These are phyloP conservation scores for Rhodotorula sp. DNA, from an alignment of 1,284 basidiomycete genomes.

Conservation along the genomic window DNA sequence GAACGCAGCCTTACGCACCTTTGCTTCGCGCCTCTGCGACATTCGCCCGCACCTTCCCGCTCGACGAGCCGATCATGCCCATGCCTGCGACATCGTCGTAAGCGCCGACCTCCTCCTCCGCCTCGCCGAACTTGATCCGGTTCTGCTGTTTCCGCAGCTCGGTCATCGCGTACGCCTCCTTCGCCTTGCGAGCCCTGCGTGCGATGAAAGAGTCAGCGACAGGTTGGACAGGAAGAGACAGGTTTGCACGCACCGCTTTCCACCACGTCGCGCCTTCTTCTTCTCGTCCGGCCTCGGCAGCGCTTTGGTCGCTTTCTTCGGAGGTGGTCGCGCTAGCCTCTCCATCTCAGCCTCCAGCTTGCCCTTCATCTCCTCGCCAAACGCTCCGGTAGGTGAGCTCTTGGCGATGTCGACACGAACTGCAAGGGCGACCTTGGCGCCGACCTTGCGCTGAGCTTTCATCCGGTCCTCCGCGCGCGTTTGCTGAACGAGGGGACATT, in stretches of 20 bases:
- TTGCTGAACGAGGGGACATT: conserved; percentile 79
- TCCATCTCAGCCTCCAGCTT: conserved; percentile 91
- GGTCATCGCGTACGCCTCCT: conserved; percentile 94
- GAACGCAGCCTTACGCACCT: conserved; percentile 57
- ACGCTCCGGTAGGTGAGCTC: conserved; percentile 67
- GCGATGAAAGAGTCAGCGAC: too few relatives aligned
- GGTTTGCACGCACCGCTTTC: conserved; percentile 66
- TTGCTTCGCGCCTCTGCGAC: conserved; percentile 81
- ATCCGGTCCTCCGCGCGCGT: conserved; percentile 88
- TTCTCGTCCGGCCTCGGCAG: conserved; percentile 95
- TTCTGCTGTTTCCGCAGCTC: conserved; percentile 97
- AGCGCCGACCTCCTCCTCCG: conserved; percentile 91
- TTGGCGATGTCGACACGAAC: conserved; percentile 89
- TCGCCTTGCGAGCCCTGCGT: conserved; percentile 84
- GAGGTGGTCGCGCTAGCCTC: conserved; percentile 87
- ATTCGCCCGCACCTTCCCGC: conserved; percentile 83
- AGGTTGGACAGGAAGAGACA: background rate
- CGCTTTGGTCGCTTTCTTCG: conserved; percentile 89
- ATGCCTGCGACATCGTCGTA: conserved; percentile 95
- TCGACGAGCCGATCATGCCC: conserved; percentile 87
- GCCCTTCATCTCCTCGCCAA: conserved; percentile 73
- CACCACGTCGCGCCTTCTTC: conserved; percentile 86
- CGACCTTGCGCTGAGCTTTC: conserved; percentile 87
- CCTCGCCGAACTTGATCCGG: conserved; percentile 91
- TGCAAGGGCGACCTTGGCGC: conserved; percentile 85